Base-by-base conservation (phyloP, 2,329 filamentous ascomycete species). In the Nigrospora oryzae region DNA sequence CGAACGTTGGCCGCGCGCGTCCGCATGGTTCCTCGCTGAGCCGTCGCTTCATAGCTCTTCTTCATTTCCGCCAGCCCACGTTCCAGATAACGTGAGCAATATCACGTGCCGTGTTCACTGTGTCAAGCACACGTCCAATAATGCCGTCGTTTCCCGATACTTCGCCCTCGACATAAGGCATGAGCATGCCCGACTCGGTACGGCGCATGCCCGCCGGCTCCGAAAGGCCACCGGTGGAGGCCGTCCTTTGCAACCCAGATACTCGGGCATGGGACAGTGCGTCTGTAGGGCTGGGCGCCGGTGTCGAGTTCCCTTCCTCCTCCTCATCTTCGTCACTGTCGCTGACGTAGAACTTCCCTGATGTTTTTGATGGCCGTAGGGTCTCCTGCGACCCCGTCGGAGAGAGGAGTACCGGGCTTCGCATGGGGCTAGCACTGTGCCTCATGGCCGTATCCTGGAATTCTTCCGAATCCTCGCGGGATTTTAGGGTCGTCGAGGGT, bases 141-240 rank as follows among this genome's bases (percentile, higher is more conserved):
- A 94, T 73, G 39, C 84, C 84, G 42, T 75, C 71, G 56, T 69
- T 78, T 49, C 73, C 69, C 39, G 63, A 73, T 60, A 64, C 70
- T 51, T 89, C 86, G 48, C 81, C 81, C 54, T 89, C 84, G 54
- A 89, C 86, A 54, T 83, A 85, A 8, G 89, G 87, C 85, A 94
- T 90, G 56, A 95, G 85, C 87, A 95, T 94, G 53, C 89, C 89
- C 35, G 88, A 93, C 42, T 81, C 73, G 16, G 88, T 94, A 53
- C 89, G 77, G 50, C 84, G 81, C 71, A 94, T 83, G 43, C 83
- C 82, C 15, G 65, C 69, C 37, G 73, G 68, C 47, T 78, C 73
- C n/a, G 59, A 63, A n/a, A 77, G 62, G 49, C 68, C 73, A 56
- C 62, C 62, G 36, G 69, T 63, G 19, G 76, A 76, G n/a, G 66